These are phyloP conservation scores for Solanum infundibuliforme DNA, from an alignment of 257 asterid genomes.

Conservation along the genomic window DNA sequence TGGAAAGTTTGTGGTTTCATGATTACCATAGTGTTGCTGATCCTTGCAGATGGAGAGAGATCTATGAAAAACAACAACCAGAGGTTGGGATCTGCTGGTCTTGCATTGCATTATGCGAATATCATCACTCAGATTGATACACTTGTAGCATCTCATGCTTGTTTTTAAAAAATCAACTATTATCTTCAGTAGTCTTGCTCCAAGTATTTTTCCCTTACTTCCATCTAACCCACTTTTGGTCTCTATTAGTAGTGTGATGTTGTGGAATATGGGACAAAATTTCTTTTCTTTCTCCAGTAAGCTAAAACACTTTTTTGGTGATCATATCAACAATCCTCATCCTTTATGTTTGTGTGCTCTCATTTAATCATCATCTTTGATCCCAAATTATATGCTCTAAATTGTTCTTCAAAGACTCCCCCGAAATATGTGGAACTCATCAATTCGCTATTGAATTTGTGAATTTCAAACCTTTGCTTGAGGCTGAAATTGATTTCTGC, in stretches of 20 bases:
- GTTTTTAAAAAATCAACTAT: background rate
- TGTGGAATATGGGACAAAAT: background rate
- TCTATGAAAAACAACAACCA: conserved; percentile 38
- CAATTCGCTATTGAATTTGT: background rate
- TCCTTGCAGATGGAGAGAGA: conserved; percentile 39
- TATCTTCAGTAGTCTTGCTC: background rate
- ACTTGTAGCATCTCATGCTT: conserved; percentile 45
- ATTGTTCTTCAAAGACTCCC: background rate
- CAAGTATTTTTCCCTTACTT: background rate
- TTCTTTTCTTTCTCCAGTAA: background rate
- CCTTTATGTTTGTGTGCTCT: background rate
- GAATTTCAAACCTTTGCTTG: background rate
- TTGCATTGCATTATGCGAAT: conserved; percentile 85
- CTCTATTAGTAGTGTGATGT: background rate
- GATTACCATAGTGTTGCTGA: background rate
- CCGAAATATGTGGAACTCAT: background rate
- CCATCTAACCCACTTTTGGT: background rate
- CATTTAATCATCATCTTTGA: background rate
- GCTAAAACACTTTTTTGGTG: background rate
- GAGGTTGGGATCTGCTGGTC: conserved; percentile 90
- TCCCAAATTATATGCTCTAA: background rate
- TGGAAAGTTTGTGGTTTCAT: background rate
- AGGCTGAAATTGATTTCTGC: background rate
- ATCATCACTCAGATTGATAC: conserved; percentile 78
- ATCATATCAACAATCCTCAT: background rate